These are phyloP conservation scores for Penicillium ochrochloron DNA, from an alignment of 495 filamentous ascomycete species.

Conservation along the genomic window DNA sequence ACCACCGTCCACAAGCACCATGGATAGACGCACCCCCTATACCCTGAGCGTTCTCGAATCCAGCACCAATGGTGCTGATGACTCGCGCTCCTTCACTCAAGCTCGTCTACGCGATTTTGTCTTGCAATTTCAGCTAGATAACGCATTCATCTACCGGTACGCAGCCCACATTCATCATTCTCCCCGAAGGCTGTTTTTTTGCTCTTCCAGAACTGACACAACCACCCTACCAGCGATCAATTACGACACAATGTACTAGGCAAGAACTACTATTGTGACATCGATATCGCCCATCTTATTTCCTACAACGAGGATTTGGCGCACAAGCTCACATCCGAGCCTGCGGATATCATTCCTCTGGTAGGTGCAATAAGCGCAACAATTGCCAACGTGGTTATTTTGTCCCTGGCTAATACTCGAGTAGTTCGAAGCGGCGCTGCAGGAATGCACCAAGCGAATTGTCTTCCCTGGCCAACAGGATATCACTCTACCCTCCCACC, in stretches of 20 bases:
- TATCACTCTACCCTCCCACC: conserved; percentile 78
- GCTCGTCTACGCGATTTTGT: conserved; percentile 74
- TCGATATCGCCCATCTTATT: conserved; percentile 95
- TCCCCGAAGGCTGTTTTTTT: conserved; percentile 11
- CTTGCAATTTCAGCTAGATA: conserved; percentile 92
- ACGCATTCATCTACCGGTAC: conserved; percentile 94
- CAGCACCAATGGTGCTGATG: conserved; percentile 64
- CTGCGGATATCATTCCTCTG: conserved; percentile 88
- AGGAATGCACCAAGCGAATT: conserved; percentile 88
- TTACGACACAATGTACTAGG: conserved; percentile 93
- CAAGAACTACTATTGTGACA: conserved; percentile 94
- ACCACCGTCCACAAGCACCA: conserved; percentile 42
- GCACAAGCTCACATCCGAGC: conserved; percentile 86
- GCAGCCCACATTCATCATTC: conserved; percentile 18
- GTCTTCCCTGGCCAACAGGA: conserved; percentile 77
- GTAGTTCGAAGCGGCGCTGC: conserved; percentile 89
- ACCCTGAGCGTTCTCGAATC: conserved; percentile 79
- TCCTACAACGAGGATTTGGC: conserved; percentile 97
- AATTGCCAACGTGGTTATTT: not conserved
- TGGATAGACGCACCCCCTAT: conserved; percentile 90
- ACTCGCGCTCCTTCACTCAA: conserved; percentile 60
- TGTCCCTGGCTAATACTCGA: conserved; percentile 15
- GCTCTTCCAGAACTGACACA: conserved; percentile 21
- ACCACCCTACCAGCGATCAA: conserved; percentile 70
- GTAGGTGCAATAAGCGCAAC: conserved; percentile 51